phyloP scores from a whole-genome alignment of 345 rosid species.

The Camelina sativa region DNA sequence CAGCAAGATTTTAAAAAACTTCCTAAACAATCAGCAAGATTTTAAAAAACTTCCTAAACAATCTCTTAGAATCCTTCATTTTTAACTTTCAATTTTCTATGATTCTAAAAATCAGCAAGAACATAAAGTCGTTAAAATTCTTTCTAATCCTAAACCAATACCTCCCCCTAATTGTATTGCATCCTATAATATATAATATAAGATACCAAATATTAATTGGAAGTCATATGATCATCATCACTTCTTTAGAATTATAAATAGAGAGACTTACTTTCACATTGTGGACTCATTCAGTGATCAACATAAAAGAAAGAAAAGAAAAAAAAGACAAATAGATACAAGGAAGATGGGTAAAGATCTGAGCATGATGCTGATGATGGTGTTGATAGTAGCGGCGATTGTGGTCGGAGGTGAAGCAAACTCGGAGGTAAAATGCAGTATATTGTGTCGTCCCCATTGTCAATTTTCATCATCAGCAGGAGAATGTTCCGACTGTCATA shows the following conservation, averaged over 20 bases:
- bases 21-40: too few species aligned
- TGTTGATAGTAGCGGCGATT: neutral
- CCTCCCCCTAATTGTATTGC: neutral
- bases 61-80: too few species aligned
- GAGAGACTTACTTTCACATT: neutral
- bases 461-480: neutral
- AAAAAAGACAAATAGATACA: neutral
- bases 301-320: neutral
- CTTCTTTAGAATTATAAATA: neutral
- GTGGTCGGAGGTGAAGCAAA: slow-evolving; percentile 26
- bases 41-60: too few species aligned
- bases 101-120: too few species aligned
- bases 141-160: too few species aligned
- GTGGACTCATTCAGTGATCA: neutral
- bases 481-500: neutral
- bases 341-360: slow-evolving; percentile 14
- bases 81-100: too few species aligned
- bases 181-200: neutral
- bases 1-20: too few species aligned
- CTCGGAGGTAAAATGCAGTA: neutral
- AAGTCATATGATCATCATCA: neutral
- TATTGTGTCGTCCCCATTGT: slow-evolving; percentile 21
- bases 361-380: slow-evolving; percentile 10
- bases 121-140: too few species aligned
- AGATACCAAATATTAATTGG: neutral